phyloP scores from a whole-genome alignment of 306 rosid species.

The Trifolium dubium region DNA sequence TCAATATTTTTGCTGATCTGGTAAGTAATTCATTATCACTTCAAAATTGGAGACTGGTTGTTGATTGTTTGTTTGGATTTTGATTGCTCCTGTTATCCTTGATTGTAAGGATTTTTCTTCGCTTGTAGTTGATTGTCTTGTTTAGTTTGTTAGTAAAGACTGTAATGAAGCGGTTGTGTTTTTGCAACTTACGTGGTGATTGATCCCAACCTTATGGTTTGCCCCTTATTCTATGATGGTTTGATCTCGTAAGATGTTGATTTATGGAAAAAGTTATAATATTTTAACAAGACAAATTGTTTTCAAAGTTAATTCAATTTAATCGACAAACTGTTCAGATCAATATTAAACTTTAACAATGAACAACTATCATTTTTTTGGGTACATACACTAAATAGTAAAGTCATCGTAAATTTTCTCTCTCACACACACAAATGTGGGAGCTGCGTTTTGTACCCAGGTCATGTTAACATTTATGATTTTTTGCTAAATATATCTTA shows the following conservation, averaged over 20 bases:
- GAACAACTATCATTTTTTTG: too few relatives aligned
- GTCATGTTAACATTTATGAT: too few relatives aligned
- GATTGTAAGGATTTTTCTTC: background rate
- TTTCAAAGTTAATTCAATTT: background rate
- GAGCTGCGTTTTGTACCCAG: too few relatives aligned
- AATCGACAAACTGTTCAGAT: too few relatives aligned
- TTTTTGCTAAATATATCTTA: too few relatives aligned
- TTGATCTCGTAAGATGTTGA: background rate
- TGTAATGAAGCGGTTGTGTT: background rate
- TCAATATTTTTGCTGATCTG: background rate
- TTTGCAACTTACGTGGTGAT: background rate
- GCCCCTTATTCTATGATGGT: background rate
- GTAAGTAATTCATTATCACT: background rate
- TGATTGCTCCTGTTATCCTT: background rate
- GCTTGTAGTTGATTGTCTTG: background rate
- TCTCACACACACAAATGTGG: too few relatives aligned
- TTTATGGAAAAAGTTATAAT: background rate
- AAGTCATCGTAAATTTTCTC: too few relatives aligned
- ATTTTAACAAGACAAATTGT: background rate
- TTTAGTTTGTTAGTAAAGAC: background rate
- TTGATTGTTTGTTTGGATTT: constrained; percentile 22
- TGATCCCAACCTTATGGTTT: background rate
- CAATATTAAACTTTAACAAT: too few relatives aligned
- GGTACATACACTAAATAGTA: too few relatives aligned
- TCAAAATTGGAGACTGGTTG: constrained; percentile 10